Evolutionary conservation across 306 rosid species (phyloP), one percentile per base, ranked within the genome.

Genomic region (Abrus pulchellus): DNA sequence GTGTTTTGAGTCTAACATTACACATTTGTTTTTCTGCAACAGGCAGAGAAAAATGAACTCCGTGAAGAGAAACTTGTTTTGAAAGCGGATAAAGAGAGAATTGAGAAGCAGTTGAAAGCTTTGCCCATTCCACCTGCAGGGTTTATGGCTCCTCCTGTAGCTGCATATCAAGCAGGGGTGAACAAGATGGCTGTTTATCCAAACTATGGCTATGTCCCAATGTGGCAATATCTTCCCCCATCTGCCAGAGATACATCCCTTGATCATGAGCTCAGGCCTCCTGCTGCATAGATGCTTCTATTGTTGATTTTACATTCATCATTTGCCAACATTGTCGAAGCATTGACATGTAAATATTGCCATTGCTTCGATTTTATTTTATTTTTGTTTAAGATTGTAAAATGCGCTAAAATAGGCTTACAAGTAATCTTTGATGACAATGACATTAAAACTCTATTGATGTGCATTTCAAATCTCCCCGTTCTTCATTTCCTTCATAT

Each of bases 211-310:
- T 81, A 90, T 47, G 72, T 90, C 54, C 98, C 98, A 12, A 91
- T 93, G 97, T 95, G 97, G 97, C 96, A 91, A 56, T 93, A 92
- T 81, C 80, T 95, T 80, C 96, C 96, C 78, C 90, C 84, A 29
- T 83, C 90, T 1, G 74, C 86, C 28, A 85, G 90, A 6, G 99
- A 95, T 78, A 93, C 97, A 29, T 90, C 99, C 10, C 93, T 73
- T 36, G 99, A 95, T 88, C 99, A 95, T 29, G 93, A 93, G 87
- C 96, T 89, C 77, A 92, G 99, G 93, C 99, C 99, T 41, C 99
- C 99, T 48, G 98, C 99, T 80, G 99, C 99, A 2, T 95, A 92
- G 81, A 52, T 84, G 5, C 67, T 45, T 32, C 28, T 56, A 59
- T 63, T 77, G 77, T 71, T 71, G 36, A 60, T 75, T 49, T 81